Evolutionary conservation across 2,329 filamentous ascomycete species (phyloP), one percentile per base, ranked within the genome.

Genomic region (Cordyceps cateniannulata): DNA sequence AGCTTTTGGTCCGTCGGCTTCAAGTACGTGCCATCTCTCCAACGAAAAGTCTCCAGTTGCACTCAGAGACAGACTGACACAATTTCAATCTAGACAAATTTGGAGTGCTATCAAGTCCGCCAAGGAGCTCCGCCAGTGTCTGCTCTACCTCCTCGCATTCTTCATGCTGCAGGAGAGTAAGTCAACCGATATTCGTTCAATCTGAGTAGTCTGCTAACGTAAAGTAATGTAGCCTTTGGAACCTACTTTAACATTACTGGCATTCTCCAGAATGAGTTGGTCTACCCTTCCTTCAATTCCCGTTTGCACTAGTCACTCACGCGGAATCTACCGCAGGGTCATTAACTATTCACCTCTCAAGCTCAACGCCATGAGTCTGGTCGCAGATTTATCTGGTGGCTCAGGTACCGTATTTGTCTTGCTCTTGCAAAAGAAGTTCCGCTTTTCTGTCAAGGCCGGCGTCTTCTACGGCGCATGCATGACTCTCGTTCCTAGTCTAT

Each of bases 391-490:
- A 20, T 60, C 58, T 6, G 64, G 64, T 18, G 64, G 64, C 12
- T 63, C 63, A 14, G 64, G 64, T 16, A 64, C 63, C 9, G 58
- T 66, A 1, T 64, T 66, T 59, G 55, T 66, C 5, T 49, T 64
- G 14, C 32, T 63, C 8, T 22, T 67, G 10, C 66, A 67, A 14
- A 63, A 65, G 18, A 64, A 63, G 27, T 67, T 61, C 51, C 62
- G 62, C 35, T 64, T 67, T 59, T 63, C 63, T 24, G 64, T 66
- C 42, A 67, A 66, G 38, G 55, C 63, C n/a, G 65, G 62, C 24
- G 64, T 67, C 52, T 65, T 65, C 50, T 62, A 63, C 35, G 62
- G 65, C 24, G 65, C 65, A 3, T 65, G 63, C 59, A 66, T 64
- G 64, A 66, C 65, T 3, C 57, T 67, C 4, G 45, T 66, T 2